Evolutionary conservation across 371 early-diverging fungal genomes (phyloP), one percentile per base, ranked within the genome.

Genomic region (Mucor piriformis): DNA sequence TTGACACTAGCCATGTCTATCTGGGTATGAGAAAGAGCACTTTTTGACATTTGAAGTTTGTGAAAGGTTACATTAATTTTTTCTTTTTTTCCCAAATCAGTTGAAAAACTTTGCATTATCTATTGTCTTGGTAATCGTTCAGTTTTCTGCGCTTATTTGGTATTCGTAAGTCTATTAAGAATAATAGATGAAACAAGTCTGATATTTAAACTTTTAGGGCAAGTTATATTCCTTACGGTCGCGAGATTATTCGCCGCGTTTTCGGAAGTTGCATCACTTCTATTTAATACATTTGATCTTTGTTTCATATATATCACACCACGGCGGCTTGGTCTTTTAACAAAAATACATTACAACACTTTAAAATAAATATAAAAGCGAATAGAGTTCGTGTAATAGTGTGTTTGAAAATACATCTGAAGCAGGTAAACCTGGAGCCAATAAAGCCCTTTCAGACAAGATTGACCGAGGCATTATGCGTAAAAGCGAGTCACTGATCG

Each of bases 91-190:
- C 16, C 20, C 44, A 18, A 33, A 32, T 40, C 65, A 84, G 81
- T 53, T 87, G 23, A 21, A 74, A 18, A 74, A 63, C 42, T 75
- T 84, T 44, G 58, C 85, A 16, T 69, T 95, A 24, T 88, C 88
- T 53, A 64, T 95, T 42, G 74, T 95, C 18, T 76, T 90, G 54
- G 90, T 90, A 50, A 81, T 93, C 57, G 63, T 89, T 44, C 95
- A 95, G 69, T 94, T 88, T 78, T 73, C 88, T 58, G 94, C 95
- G 3, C 68, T 95, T 56, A 84, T 92, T 59, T 95, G 95, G 92
- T 92, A 92, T 81, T 81, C 77, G 81, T 80, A 77, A 80, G 81
- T 80, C 13, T 55, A 21, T 24, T 37, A 16, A 6, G 29, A 6
- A 29, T 29, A 29, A 29, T 29, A 29, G 4, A 29, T 0, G 1